A percentile compares a stretch with the other conserved stretches of the same genome.
Evolutionary conservation across 1,284 basidiomycete species (phyloP).

Genomic region (Malassezia nana): DNA sequence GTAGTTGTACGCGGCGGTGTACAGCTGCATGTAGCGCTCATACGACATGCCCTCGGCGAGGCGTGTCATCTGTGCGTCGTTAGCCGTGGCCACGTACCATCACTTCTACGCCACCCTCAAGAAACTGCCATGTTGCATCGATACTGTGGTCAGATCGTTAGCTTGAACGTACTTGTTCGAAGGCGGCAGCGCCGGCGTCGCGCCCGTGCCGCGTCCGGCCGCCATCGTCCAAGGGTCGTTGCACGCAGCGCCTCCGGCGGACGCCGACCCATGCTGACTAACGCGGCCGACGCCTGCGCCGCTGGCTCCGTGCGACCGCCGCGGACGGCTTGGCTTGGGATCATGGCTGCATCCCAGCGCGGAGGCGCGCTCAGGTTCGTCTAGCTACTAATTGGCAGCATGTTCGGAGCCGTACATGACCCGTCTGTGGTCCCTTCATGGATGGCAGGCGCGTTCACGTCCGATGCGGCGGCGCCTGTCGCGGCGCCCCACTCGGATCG

Average conservation of each 20-base stretch:
- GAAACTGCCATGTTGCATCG: constrained; percentile 75
- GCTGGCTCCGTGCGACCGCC: neutral
- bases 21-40: constrained; percentile 81
- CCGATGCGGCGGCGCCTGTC: neutral
- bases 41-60: constrained; percentile 80
- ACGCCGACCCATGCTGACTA: neutral
- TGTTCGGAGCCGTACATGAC: constrained; percentile 36
- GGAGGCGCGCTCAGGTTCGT: constrained; percentile 8
- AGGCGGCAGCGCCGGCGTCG: constrained; percentile 5
- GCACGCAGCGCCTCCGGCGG: neutral
- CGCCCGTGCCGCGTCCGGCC: constrained; percentile 3
- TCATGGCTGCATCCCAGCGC: neutral
- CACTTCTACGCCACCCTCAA: constrained; percentile 65
- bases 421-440: constrained; percentile 22
- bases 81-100: constrained; percentile 22
- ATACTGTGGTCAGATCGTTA: constrained; percentile 48
- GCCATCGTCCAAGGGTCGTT: neutral
- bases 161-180: constrained; percentile 12
- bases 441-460: constrained; percentile 9
- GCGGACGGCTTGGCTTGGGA: neutral
- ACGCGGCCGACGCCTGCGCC: neutral
- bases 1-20: constrained; percentile 84
- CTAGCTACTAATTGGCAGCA: constrained; percentile 14
- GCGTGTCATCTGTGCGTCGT: constrained; percentile 21
- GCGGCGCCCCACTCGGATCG: constrained; percentile 16